Base-by-base conservation (phyloP, 2,329 filamentous ascomycete species). In the Fusarium irregulare region DNA sequence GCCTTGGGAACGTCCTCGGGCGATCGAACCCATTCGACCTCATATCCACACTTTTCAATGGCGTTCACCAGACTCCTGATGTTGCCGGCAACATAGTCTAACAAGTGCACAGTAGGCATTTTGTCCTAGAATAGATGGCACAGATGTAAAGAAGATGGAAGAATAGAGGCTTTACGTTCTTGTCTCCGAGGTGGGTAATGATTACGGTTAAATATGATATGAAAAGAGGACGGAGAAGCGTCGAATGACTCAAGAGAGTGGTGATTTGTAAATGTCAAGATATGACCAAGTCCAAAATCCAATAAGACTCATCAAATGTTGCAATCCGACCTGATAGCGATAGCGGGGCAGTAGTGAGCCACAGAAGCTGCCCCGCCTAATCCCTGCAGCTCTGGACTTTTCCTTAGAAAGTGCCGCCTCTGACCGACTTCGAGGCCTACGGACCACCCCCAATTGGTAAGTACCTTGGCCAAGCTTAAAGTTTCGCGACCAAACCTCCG, bases 31-130 rank as follows among this genome's bases (percentile, higher is more conserved):
- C 95, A 98, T 83, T 96, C 92, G 48, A 99, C 93, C 46, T 92
- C 88, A 80, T 95, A 98, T 66, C 96, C 96, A 63, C 95, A 88
- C 81, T 96, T 97, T 81, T 99, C 95, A 77, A 99, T 97, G 75
- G 95, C 96, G 85, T 99, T 99, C 78, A 94, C 95, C 76, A 99
- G 88, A 70, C 94, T 98, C 71, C 95, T 92, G 75, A 99, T 91
- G 81, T 99, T 99, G 78, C 96, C 96, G 66, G 96, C 95, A 72
- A 98, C 95, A 80, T 98, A 98, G 83, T 98, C 86, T 75, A 92
- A 82, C 58, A 96, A 83, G 82, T 95, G 88, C 70, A 95, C 92
- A 50, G 87, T 93, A 70, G 92, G 89, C 91, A 94, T 94, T 53
- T 75, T 86, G 66, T 73, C 71, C 58, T 44, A 40, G 49, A 57